Base-by-base conservation (phyloP, 139 green algal genomes). In the Nannochloris sp. region DNA sequence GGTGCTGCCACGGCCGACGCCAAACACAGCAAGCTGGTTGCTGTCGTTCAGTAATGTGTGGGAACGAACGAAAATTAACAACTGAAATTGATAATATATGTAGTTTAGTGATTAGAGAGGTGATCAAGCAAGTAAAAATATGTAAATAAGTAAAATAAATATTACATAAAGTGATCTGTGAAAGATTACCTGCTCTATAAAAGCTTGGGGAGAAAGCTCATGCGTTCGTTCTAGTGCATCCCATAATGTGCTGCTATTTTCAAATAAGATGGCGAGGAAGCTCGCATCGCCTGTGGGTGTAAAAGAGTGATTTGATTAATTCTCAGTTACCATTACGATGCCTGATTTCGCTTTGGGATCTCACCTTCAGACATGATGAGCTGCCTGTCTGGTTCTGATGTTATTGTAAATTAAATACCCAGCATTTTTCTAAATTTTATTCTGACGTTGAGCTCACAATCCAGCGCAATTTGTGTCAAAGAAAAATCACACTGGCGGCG, bases 11-110 rank as follows among this genome's bases (percentile, higher is more conserved):
- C 46, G 25, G 14, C 54, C 45, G 2, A 61, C 61, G 5, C 59
- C 51, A 53, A 80, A 77, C 3, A 82, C 56, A 4, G 61, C 66
- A 45, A 71, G 30, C 27, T 59, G 66, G 61, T 82, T 82, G 54
- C 24, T 64, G 13, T 82, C 75, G 35, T 73, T 75, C 6, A 82
- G 39, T 15, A 76, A 25, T 13, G 64, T 32, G 34, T 73, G 78
- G 2, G 65, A 39, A 3, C 74, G 71, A 1, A 82, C 13, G 39
- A 81, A 82, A 0, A 62, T 42, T 29, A 82, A 33, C 29, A 82
- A 19, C 54, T 78, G 71, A 47, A 65, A 45, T n/a, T 59, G 8
- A 38, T 27, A 13, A 2, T 24, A 38, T 31, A 1, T 8, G 6
- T 19, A 31, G 42, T 51, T 51, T 27, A 51, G 19, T 51, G 19